A percentile compares a stretch with the other conserved stretches of the same genome.
Evolutionary conservation across 2,329 filamentous ascomycete genomes (phyloP).

Genomic region (Verticillium zaregamsianum): DNA sequence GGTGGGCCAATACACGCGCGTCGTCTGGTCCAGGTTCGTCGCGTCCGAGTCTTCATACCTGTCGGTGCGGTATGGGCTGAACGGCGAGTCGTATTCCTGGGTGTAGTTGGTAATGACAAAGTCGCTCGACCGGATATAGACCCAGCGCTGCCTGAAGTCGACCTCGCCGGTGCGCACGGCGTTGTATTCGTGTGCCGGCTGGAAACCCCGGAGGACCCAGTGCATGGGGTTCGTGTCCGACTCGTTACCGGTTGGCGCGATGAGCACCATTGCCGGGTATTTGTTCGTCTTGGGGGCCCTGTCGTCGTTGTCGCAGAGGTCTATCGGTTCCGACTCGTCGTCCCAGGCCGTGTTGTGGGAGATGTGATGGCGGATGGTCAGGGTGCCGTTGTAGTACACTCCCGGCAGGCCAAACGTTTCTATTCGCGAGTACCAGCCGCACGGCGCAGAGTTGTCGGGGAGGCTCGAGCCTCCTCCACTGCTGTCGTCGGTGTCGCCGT

Average conservation of each 20-base stretch:
- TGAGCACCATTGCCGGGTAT: constrained; percentile 11
- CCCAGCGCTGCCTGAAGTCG: constrained; percentile 12
- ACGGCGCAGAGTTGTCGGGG: not conserved
- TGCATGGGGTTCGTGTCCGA: constrained; percentile 14
- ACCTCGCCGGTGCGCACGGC: not conserved
- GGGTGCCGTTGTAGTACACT: constrained; percentile 14
- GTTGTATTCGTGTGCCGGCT: constrained; percentile 3
- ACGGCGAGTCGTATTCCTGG: not conserved
- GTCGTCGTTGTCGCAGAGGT: constrained; percentile 11
- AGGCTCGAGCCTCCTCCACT: not conserved
- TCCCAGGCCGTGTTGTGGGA: constrained; percentile 10
- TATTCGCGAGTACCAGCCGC: not conserved
- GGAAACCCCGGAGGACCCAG: constrained; percentile 11
- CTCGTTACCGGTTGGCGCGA: constrained; percentile 11
- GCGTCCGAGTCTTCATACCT: constrained; percentile 9
- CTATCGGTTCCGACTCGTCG: not conserved
- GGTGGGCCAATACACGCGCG: constrained; percentile 12
- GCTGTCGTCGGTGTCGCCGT: too few relatives aligned
- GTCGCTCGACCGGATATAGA: constrained; percentile 13
- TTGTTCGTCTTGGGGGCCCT: constrained; percentile 6
- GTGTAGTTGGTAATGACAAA: constrained; percentile 5
- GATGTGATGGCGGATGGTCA: constrained; percentile 10
- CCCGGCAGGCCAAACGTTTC: constrained; percentile 10
- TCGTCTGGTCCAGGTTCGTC: constrained; percentile 2
- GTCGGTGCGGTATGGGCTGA: not conserved